Evolutionary conservation across 345 rosid species (phyloP).

Genomic region (Camelina sativa): DNA sequence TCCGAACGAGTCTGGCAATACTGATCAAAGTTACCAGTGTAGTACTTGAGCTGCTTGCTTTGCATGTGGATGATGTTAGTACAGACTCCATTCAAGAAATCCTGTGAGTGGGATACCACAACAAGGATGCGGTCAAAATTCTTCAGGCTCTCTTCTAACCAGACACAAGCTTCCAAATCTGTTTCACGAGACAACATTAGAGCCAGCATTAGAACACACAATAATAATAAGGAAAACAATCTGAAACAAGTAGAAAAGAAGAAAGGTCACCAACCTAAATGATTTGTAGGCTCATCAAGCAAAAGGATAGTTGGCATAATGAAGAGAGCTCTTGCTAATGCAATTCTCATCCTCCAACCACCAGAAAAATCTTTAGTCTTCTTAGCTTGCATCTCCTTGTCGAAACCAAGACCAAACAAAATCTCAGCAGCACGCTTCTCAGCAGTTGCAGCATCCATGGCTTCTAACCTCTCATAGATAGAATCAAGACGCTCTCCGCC

Average conservation of each 20-base stretch:
- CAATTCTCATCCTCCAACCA: constrained; percentile 99
- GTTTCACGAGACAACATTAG: constrained; percentile 36
- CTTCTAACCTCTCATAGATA: constrained; percentile 88
- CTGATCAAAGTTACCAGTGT: constrained; percentile 94
- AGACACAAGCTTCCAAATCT: constrained; percentile 99
- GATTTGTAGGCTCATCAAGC: constrained; percentile 98
- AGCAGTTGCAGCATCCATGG: constrained; percentile 93
- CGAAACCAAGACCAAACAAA: constrained; percentile 91
- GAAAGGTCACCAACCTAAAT: constrained; percentile 64
- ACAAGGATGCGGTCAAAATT: constrained; percentile 91
- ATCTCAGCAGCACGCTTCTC: constrained; percentile 99
- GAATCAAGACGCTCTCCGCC: constrained; percentile 95
- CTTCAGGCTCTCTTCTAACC: constrained; percentile 96
- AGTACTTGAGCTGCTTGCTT: constrained; percentile 73
- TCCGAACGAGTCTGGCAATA: constrained; percentile 95
- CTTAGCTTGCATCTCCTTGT: constrained; percentile 91
- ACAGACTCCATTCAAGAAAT: constrained; percentile 95
- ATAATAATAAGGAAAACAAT: background rate
- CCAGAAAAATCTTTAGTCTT: constrained; percentile 94
- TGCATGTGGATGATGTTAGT: constrained; percentile 99
- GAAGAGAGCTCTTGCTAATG: constrained; percentile 91
- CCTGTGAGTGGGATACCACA: constrained; percentile 96
- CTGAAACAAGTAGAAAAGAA: background rate
- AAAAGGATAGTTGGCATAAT: constrained; percentile 92
- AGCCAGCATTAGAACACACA: background rate